Conservation (phyloP, 2,329 filamentous ascomycete species). For the Simplicillium sp. region DNA sequence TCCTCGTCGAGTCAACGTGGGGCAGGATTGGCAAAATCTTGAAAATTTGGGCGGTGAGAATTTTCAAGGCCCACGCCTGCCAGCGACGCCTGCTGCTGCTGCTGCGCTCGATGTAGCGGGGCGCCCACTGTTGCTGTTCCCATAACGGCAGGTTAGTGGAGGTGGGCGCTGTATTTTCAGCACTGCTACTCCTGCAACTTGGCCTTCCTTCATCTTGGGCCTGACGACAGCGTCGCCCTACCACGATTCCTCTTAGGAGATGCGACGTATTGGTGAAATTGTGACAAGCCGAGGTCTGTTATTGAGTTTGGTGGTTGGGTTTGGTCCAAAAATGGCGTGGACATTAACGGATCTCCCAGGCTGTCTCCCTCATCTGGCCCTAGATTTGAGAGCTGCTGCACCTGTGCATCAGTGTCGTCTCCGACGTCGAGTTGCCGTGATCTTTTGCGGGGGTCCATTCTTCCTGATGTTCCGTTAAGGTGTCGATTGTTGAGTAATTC, state of each 20-base stretch:
- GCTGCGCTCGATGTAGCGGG: neutral
- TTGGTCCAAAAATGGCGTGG: constrained; percentile 16
- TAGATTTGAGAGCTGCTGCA: too few species aligned
- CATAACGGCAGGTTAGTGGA: too few species aligned
- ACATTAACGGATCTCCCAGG: constrained; percentile 12
- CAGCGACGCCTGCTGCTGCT: too few species aligned
- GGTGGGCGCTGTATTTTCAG: too few species aligned
- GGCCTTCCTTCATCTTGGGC: constrained; percentile 5
- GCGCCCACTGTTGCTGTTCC: constrained; percentile 5
- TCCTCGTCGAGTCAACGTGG: constrained; percentile 9
- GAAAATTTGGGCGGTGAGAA: constrained; percentile 21
- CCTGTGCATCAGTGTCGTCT: too few species aligned
- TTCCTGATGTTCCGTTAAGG: too few species aligned
- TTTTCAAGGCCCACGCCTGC: neutral
- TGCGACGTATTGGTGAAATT: constrained; percentile 18
- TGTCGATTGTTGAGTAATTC: constrained; percentile 28
- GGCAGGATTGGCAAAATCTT: constrained; percentile 18
- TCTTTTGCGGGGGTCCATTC: too few species aligned
- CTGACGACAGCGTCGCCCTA: too few species aligned
- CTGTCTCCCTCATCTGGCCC: too few species aligned
- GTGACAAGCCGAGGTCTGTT: constrained; percentile 3
- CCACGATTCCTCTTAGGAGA: constrained; percentile 20
- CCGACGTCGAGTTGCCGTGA: too few species aligned
- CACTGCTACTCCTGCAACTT: constrained; percentile 1
- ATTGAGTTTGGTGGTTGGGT: constrained; percentile 1